phyloP scores from a whole-genome alignment of 164 flowering plant genomes.

The Umbilicus rupestris region DNA sequence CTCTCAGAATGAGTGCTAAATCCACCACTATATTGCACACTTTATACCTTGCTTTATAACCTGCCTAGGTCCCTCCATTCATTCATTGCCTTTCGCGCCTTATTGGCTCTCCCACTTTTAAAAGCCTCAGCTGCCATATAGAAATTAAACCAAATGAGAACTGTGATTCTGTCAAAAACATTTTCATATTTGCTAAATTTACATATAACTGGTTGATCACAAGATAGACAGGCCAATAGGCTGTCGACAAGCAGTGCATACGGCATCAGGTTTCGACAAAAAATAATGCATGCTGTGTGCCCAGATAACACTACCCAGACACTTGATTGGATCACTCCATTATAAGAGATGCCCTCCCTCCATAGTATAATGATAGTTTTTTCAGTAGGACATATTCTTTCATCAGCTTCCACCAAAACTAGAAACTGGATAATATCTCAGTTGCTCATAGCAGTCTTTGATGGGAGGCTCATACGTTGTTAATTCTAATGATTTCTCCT shows the following conservation, averaged over 20 bases:
- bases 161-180: too few relatives aligned
- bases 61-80: background rate
- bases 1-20: constrained; percentile 2
- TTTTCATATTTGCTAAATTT: background rate
- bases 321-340: constrained; percentile 3
- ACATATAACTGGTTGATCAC: background rate
- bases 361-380: background rate
- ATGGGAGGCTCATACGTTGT: background rate
- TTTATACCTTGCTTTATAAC: background rate
- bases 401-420: constrained; percentile 2
- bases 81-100: constrained; percentile 1
- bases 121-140: background rate
- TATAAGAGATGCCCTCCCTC: constrained; percentile 6
- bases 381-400: background rate
- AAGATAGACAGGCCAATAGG: background rate
- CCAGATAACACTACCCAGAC: background rate
- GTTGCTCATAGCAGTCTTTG: background rate
- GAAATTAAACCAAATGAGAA: background rate
- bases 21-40: background rate
- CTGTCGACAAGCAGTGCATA: background rate
- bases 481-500: background rate
- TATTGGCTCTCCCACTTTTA: constrained; percentile 4
- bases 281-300: background rate
- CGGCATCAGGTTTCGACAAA: background rate
- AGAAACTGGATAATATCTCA: constrained; percentile 6